Evolutionary conservation across 2,329 filamentous ascomycete species (phyloP), one percentile per base, ranked within the genome.

Genomic region (Drechslera avenae): DNA sequence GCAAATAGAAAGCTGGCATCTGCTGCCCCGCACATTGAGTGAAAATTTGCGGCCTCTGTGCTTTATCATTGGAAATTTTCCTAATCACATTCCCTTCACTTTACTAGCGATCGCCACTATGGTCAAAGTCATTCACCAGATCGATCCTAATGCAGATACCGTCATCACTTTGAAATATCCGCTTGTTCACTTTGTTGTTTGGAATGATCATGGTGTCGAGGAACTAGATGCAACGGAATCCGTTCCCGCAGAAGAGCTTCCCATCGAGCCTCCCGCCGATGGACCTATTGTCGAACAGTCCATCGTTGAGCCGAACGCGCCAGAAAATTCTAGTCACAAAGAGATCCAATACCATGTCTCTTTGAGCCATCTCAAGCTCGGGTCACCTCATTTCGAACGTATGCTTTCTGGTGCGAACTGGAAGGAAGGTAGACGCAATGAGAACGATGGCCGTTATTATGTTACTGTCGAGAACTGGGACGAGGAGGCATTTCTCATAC

Each of bases 401-500:
- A 23, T 23, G 21, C 21, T 23, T 7, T 4, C 4, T 4, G 21
- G 21, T 4, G n/a, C n/a, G n/a, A 23, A 7, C 4, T 23, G 21
- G 21, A 23, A 4, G 21, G 21, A 23, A 23, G 7, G 21, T 23
- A 7, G 7, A 23, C 7, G 10, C 3, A 37, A 53, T 30, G 37
- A 35, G 4, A 9, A 50, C 1, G 36, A 51, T 37, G 53, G 49
- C 13, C 28, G 47, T 9, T 50, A 46, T 17, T 43, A 56, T 17
- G 8, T 56, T 2, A 14, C 35, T 3, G 40, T 45, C 14, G 18
- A 37, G 19, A 44, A 52, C 65, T 63, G 54, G 59, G 69, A 79
- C 41, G 60, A 68, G 3, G 64, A 73, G n/a, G 76, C 76, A 0
- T 69, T 80, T 5, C 57, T 69, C 10, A 74, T 76, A 14, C 52